Conservation (phyloP, 805 yeast species). For the Brettanomyces bruxellensis region DNA sequence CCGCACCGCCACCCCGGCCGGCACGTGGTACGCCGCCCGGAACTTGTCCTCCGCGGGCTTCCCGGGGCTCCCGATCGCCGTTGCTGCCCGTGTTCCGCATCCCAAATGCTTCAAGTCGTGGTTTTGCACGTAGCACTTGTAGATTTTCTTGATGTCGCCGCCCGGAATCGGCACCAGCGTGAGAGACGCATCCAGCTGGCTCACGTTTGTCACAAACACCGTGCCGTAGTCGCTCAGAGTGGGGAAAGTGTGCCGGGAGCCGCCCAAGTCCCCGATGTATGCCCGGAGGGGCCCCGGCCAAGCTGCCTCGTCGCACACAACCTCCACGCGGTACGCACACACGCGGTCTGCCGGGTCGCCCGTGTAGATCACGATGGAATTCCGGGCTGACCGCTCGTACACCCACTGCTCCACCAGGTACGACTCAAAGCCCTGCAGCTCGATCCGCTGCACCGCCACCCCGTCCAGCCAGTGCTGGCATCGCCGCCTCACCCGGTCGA, state of each 20-base stretch:
- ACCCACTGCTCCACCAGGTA: constrained; percentile 96
- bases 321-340: constrained; percentile 46
- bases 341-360: constrained; percentile 68
- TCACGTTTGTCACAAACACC: constrained; percentile 74
- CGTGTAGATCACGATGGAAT: constrained; percentile 72
- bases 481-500: constrained; percentile 31
- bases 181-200: constrained; percentile 60
- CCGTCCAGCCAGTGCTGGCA: constrained; percentile 28
- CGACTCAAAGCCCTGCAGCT: constrained; percentile 64
- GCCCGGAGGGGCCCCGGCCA: constrained; percentile 47
- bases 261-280: constrained; percentile 56
- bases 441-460: background rate
- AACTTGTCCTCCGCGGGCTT: constrained; percentile 79
- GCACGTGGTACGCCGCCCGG: constrained; percentile 59
- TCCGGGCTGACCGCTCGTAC: constrained; percentile 54
- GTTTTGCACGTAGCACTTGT: constrained; percentile 59
- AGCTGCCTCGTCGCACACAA: background rate
- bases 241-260: constrained; percentile 54
- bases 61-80: constrained; percentile 60
- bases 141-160: constrained; percentile 38
- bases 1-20: constrained; percentile 40
- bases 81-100: constrained; percentile 81
- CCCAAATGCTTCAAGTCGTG: constrained; percentile 66
- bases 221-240: constrained; percentile 53
- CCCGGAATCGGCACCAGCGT: constrained; percentile 61